These are phyloP conservation scores for Lentinula detonsa DNA, from an alignment of 768 basidiomycete species.

Conservation along the genomic window DNA sequence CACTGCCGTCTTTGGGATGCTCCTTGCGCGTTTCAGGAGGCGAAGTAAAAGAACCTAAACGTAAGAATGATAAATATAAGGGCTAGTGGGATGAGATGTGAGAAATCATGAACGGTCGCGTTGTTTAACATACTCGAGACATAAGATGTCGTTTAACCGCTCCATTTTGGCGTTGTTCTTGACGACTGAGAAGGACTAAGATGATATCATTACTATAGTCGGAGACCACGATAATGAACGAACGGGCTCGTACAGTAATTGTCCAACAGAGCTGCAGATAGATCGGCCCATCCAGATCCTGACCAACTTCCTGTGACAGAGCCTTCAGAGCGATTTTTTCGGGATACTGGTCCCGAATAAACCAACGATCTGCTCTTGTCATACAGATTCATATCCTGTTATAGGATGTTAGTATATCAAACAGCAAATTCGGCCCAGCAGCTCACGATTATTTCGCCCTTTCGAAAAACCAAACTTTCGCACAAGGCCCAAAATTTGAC, in stretches of 20 bases:
- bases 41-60: constrained; percentile 56
- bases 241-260: constrained; percentile 55
- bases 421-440: background rate
- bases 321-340: constrained; percentile 52
- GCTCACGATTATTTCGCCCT: constrained; percentile 78
- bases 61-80: constrained; percentile 74
- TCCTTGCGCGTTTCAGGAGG: constrained; percentile 62
- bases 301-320: constrained; percentile 42
- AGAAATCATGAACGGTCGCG: background rate
- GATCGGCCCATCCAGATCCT: constrained; percentile 68
- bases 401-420: background rate
- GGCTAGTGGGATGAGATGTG: constrained; percentile 40
- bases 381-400: constrained; percentile 77
- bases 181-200: constrained; percentile 60
- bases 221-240: background rate
- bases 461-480: constrained; percentile 68
- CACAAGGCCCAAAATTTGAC: constrained; percentile 82
- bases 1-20: constrained; percentile 47
- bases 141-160: constrained; percentile 46
- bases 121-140: constrained; percentile 50
- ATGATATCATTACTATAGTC: constrained; percentile 2
- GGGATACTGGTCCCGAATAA: constrained; percentile 56
- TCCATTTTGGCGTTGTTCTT: constrained; percentile 49
- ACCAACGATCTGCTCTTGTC: constrained; percentile 70
- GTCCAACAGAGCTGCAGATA: constrained; percentile 64